These are phyloP conservation scores for Fistulifera pelliculosa DNA, from an alignment of 108 stramenopile species.

Conservation along the genomic window DNA sequence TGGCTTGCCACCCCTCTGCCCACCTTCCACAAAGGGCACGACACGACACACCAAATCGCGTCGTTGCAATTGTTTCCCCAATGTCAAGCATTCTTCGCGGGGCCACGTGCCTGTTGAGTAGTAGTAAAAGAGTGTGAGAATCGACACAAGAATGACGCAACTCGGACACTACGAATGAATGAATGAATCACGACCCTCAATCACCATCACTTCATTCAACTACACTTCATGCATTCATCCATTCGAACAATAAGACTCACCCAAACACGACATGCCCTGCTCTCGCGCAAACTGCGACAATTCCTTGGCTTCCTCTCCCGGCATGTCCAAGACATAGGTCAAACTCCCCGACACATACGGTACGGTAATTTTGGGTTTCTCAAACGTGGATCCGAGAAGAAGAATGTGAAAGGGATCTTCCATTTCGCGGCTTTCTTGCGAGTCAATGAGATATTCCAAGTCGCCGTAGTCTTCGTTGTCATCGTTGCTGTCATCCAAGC, in stretches of 20 bases:
- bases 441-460: constrained; percentile 66
- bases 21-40: constrained; percentile 67
- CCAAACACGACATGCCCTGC: constrained; percentile 63
- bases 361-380: constrained; percentile 56
- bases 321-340: constrained; percentile 71
- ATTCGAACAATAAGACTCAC: constrained; percentile 12
- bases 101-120: constrained; percentile 35
- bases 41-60: constrained; percentile 68
- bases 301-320: constrained; percentile 61
- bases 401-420: constrained; percentile 82
- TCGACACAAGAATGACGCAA: too few species aligned
- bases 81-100: constrained; percentile 58
- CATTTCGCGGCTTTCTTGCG: constrained; percentile 35
- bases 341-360: constrained; percentile 51
- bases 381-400: constrained; percentile 57
- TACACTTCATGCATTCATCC: too few species aligned
- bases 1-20: constrained; percentile 78
- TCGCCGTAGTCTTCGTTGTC: constrained; percentile 34
- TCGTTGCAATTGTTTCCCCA: constrained; percentile 53
- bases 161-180: too few species aligned
- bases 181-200: too few species aligned
- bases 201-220: too few species aligned
- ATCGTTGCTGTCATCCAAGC: constrained; percentile 8
- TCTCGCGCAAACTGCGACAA: constrained; percentile 37
- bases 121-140: too few species aligned